Base-by-base conservation (phyloP, 352 stramenopile species). In the Globisporangium viniferum region DNA sequence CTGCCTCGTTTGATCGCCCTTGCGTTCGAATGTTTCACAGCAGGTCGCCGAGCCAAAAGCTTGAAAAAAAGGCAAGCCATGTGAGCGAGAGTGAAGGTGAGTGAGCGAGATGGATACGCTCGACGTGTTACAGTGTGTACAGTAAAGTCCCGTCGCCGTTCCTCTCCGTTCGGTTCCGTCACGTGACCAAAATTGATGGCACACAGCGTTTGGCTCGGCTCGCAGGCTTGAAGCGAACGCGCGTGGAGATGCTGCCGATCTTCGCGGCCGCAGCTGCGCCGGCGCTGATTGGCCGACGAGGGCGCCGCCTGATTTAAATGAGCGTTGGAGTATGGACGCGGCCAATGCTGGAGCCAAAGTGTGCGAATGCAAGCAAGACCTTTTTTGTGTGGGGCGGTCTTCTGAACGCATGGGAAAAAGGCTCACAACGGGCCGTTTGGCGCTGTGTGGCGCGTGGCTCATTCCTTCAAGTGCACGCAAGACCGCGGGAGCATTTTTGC, bases 381-480 rank as follows among this genome's bases (percentile, higher is more conserved):
- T 41, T 41, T 41, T 41, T 9, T 41, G 35, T 41, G 35, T 41
- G 35, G 12, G 48, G 48, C 48, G 48, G 48, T 12, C 48, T 24
- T 55, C 48, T 55, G 48, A 29, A 55, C 48, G 48, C 44, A 53
- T n/a, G n/a, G n/a, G n/a, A n/a, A n/a, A 22, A 20, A 22, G 4
- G 15, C 20, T 51, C 44, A n/a, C 20, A 51, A 12, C 14, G 15
- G 0, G 7, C 35, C 10, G 0, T 14, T 41, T 27, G 27, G 46
- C 5, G n/a, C 46, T 24, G 20, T 54, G 46, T 39, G 48, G n/a
- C 8, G n/a, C 48, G 51, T 57, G 27, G 53, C 57, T 63, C 57
- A 63, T 63, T 63, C 57, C 57, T 63, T 63, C 57, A 63, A 62
- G 57, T 62, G 57, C 57, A 20, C 57, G 33, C 57, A 24, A 59